Evolutionary conservation across 2,329 filamentous ascomycete species (phyloP).

Genomic region (Talaromyces sp.): DNA sequence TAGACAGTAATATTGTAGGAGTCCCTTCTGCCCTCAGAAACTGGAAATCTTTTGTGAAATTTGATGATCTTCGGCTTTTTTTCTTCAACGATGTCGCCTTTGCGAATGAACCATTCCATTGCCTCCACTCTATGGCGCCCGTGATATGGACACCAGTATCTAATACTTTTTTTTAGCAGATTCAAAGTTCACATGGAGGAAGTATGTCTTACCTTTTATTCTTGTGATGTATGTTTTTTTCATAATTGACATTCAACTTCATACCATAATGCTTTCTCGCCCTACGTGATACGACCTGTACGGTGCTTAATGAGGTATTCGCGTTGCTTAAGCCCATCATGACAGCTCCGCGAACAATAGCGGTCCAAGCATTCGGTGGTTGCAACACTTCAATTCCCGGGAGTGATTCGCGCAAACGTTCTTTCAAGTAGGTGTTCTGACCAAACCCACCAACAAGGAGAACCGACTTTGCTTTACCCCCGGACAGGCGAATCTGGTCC

Average conservation of each 20-base stretch:
- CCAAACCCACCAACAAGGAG: neutral
- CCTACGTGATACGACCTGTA: neutral
- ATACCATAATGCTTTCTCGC: slow-evolving; percentile 6
- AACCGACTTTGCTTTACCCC: neutral
- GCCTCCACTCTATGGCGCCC: neutral
- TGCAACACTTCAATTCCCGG: neutral
- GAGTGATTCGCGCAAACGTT: neutral
- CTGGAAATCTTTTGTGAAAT: neutral
- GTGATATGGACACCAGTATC: neutral
- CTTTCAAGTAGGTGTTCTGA: neutral
- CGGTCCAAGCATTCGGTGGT: neutral
- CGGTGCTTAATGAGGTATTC: neutral
- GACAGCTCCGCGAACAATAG: neutral
- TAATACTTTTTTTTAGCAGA: neutral
- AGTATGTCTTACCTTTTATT: neutral
- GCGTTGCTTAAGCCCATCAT: slow-evolving; percentile 1
- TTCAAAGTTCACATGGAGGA: neutral
- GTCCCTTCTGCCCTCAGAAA: neutral
- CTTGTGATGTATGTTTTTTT: neutral
- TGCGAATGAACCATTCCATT: slow-evolving; percentile 2
- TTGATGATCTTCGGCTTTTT: neutral
- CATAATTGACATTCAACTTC: neutral
- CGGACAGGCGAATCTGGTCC: neutral
- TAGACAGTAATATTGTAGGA: neutral
- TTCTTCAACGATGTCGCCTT: neutral